These are phyloP conservation scores for Nicotiana otophora DNA, from an alignment of 257 asterid genomes.

Conservation along the genomic window DNA sequence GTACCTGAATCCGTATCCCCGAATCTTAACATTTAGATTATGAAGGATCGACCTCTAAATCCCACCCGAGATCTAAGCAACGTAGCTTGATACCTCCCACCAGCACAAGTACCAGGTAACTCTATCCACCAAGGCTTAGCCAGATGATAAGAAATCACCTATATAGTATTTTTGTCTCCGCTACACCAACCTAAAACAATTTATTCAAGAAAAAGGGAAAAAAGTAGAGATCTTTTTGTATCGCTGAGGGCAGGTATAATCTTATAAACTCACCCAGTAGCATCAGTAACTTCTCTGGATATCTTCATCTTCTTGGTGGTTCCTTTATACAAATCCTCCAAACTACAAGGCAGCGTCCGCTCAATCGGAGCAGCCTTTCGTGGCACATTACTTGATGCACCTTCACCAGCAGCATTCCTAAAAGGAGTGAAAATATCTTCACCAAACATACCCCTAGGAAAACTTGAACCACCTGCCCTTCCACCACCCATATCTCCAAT, in stretches of 20 bases:
- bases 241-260: neutral
- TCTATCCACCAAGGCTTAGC: too few relatives aligned
- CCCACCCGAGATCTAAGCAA: too few relatives aligned
- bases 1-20: too few relatives aligned
- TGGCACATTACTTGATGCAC: constrained; percentile 23
- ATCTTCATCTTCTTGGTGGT: constrained; percentile 71
- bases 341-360: constrained; percentile 47
- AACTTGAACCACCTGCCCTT: constrained; percentile 31
- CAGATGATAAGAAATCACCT: too few relatives aligned
- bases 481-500: constrained; percentile 55
- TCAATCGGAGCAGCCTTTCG: constrained; percentile 57
- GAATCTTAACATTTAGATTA: too few relatives aligned
- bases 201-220: neutral
- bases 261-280: constrained; percentile 39
- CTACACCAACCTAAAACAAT: neutral
- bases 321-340: constrained; percentile 74
- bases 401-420: constrained; percentile 37
- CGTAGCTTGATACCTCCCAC: too few relatives aligned
- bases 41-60: too few relatives aligned
- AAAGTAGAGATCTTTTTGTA: neutral
- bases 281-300: constrained; percentile 51
- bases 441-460: constrained; percentile 37
- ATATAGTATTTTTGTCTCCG: too few relatives aligned
- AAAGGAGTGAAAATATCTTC: constrained; percentile 47
- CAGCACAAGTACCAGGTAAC: too few relatives aligned